These are phyloP conservation scores for Trichoderma atrobrunneum DNA, from an alignment of 2,329 filamentous ascomycete genomes.

Conservation along the genomic window DNA sequence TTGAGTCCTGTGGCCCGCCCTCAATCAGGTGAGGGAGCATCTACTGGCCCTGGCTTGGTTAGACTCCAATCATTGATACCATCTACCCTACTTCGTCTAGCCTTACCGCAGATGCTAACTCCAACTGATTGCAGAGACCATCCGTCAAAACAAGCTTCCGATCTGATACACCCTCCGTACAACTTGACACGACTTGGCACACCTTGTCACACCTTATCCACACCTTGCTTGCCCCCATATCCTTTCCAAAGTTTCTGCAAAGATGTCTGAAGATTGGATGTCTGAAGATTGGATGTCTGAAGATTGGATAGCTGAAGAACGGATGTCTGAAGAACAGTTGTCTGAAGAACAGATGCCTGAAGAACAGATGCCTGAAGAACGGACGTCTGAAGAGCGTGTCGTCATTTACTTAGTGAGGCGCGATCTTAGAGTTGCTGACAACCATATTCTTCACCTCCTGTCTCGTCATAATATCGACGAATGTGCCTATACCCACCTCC, in stretches of 20 bases:
- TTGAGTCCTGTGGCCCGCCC: not conserved
- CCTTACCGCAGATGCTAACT: not conserved
- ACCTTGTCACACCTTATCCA: not conserved
- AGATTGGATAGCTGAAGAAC: conserved; percentile 32
- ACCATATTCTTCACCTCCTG: conserved; percentile 65
- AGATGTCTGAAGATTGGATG: conserved; percentile 37
- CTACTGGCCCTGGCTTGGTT: not conserved
- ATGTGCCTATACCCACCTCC: conserved; percentile 62
- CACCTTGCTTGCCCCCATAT: not conserved
- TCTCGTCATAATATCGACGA: conserved; percentile 37
- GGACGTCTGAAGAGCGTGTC: conserved; percentile 39
- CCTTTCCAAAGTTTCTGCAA: not conserved
- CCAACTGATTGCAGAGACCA: not conserved
- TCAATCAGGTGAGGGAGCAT: not conserved
- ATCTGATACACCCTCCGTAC: not conserved
- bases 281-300: conserved; percentile 33
- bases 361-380: conserved; percentile 32
- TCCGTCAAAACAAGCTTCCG: not conserved
- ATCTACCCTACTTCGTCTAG: not conserved
- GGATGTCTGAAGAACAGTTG: conserved; percentile 37
- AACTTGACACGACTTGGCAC: too few species aligned
- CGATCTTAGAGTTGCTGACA: conserved; percentile 71
- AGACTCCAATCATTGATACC: not conserved
- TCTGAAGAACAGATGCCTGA: conserved; percentile 33
- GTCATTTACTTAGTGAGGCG: conserved; percentile 70